Percentiles rank a stretch among this genome's conserved stretches.
Evolutionary conservation across 345 rosid genomes (phyloP).

Genomic region (Gynandropsis gynandra): DNA sequence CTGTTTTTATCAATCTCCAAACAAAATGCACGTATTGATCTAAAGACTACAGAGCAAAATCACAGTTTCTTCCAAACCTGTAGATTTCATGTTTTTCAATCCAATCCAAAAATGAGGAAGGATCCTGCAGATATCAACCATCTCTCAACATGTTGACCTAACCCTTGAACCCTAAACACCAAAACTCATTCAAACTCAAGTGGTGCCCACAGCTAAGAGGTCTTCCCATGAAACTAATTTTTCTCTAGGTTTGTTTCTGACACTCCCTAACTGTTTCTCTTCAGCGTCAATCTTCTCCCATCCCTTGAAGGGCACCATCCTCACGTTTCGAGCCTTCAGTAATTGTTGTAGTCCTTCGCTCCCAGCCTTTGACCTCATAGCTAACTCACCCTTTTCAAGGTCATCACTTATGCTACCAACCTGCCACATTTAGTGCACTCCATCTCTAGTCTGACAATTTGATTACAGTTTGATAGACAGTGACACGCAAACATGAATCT

Average conservation of each 20-base stretch:
- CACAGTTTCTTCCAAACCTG: too few relatives aligned
- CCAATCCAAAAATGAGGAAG: too few relatives aligned
- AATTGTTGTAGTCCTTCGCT: slow-evolving; percentile 60
- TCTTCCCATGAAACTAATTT: slow-evolving; percentile 54
- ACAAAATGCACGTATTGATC: too few relatives aligned
- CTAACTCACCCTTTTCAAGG: slow-evolving; percentile 39
- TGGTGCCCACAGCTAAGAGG: slow-evolving; percentile 36
- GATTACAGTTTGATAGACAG: too few relatives aligned
- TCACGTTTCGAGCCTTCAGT: slow-evolving; percentile 38
- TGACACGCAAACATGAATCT: slow-evolving; percentile 1
- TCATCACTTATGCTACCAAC: slow-evolving; percentile 74
- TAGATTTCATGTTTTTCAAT: too few relatives aligned
- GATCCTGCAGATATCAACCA: too few relatives aligned
- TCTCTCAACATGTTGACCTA: too few relatives aligned
- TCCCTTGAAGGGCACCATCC: slow-evolving; percentile 40
- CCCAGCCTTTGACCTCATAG: slow-evolving; percentile 43
- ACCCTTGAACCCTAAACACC: too few relatives aligned
- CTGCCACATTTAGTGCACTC: slow-evolving; percentile 26
- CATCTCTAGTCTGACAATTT: not conserved
- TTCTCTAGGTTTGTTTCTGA: slow-evolving; percentile 58
- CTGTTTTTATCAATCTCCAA: too few relatives aligned
- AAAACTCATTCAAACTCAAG: too few relatives aligned
- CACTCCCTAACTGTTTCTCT: slow-evolving; percentile 59
- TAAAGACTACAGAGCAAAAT: too few relatives aligned
- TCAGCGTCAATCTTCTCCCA: slow-evolving; percentile 81